Evolutionary conservation across 1,139 yeast genomes (phyloP).

Genomic region (Spencermartinsiella ligniputridi): DNA sequence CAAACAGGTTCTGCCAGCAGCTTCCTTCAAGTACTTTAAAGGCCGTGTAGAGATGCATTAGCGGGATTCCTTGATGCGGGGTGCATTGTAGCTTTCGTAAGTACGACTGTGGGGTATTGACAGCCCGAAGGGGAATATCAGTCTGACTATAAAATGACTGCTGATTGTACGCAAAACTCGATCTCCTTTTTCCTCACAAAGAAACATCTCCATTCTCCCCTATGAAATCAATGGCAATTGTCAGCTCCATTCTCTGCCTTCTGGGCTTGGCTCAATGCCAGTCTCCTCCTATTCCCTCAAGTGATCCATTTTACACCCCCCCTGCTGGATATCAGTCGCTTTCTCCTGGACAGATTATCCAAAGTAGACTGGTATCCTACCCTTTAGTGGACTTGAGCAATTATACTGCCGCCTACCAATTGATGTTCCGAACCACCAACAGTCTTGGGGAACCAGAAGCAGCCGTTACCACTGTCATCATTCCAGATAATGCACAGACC

Average conservation of each 20-base stretch:
- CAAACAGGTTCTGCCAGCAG: too few species aligned
- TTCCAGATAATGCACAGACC: slow-evolving; percentile 21
- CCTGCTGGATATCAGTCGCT: slow-evolving; percentile 8
- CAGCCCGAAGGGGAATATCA: too few species aligned
- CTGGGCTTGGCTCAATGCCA: background rate
- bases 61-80: too few species aligned
- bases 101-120: too few species aligned
- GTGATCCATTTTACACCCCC: slow-evolving; percentile 20
- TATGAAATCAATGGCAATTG: too few species aligned
- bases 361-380: slow-evolving; percentile 16
- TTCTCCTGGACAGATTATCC: slow-evolving; percentile 19
- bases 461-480: slow-evolving; percentile 28
- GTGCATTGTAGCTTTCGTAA: too few species aligned
- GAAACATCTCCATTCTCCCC: too few species aligned
- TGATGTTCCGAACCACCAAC: slow-evolving; percentile 22
- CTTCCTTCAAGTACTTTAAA: too few species aligned
- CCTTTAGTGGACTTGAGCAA: slow-evolving; percentile 11
- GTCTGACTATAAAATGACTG: too few species aligned
- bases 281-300: slow-evolving; percentile 9
- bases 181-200: too few species aligned
- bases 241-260: background rate
- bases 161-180: too few species aligned
- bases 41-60: too few species aligned
- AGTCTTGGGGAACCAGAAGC: slow-evolving; percentile 19
- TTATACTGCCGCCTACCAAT: slow-evolving; percentile 18